Evolutionary conservation across 768 basidiomycete species (phyloP), one percentile per base, ranked within the genome.

Genomic region (Boletus sp.): DNA sequence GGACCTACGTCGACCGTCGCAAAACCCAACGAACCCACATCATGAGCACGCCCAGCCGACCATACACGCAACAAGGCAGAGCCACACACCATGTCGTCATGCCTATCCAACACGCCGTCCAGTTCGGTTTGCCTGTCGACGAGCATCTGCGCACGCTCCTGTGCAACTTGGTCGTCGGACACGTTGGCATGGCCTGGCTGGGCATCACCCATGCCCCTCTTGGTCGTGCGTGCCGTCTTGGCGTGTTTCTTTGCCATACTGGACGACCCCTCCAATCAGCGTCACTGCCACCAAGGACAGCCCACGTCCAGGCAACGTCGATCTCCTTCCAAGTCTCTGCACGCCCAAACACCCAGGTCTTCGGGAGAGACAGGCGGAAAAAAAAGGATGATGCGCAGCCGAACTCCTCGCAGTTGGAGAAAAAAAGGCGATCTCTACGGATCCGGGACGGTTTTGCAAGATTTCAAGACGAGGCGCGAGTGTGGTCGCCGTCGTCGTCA

Each of bases 11-110:
- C 14, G 56, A 47, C 28, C 17, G 7, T 12, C 32, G 52, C 24
- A 24, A 24, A 24, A 24, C 24, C 24, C 24, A 24, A 24, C 24
- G 24, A 39, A 42, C 41, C 48, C 40, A 33, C 6, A 40, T 49
- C 20, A 15, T 56, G 42, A 47, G 37, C 20, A 18, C 24, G 29
- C 10, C 42, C 18, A 17, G 5, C 30, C 24, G 32, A 29, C 7
- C 37, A n/a, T 17, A 18, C 32, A 17, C 32, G 50, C 50, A 54
- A 45, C 54, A 17, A 33, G 14, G 11, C 29, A 41, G 55, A 52
- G 54, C 50, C 39, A 80, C 90, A 65, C 69, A 92, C 92, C 73
- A 89, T 69, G 63, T 80, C 78, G 69, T 94, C 92, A 73, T 93
- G 92, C 60, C 67, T 77, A 54, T 87, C 82, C 56, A 83, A 67